Conservation (phyloP, 2,329 filamentous ascomycete genomes). For the Phialophora macrospora region DNA sequence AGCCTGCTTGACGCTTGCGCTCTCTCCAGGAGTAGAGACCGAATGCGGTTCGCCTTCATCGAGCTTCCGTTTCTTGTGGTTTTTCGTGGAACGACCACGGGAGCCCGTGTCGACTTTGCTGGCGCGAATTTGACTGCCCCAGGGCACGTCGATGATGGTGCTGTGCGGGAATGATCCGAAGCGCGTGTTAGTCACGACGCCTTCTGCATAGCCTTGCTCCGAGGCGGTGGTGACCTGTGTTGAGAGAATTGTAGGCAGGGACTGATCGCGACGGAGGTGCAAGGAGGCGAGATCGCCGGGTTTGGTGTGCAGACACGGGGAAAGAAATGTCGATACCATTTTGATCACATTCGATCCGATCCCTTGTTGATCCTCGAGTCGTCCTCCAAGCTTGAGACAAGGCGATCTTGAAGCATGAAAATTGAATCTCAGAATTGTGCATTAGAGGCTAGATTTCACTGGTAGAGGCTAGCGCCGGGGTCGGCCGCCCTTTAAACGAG, state of each 20-base stretch:
- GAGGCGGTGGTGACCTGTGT: conserved; percentile 59
- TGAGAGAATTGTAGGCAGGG: conserved; percentile 74
- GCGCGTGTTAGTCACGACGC: conserved; percentile 83
- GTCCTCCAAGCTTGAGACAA: background rate
- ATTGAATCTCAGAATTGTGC: conserved; percentile 2
- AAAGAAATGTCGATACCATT: conserved; percentile 66
- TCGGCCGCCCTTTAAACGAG: background rate
- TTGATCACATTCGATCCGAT: background rate
- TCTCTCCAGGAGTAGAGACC: conserved; percentile 23
- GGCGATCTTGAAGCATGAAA: background rate
- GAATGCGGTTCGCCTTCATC: conserved; percentile 41
- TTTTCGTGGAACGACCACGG: conserved; percentile 70
- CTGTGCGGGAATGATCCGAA: conserved; percentile 90
- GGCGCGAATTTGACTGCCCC: conserved; percentile 90
- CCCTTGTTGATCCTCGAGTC: background rate
- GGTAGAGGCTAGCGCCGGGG: background rate
- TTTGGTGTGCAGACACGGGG: conserved; percentile 66
- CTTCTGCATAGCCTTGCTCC: conserved; percentile 74
- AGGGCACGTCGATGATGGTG: conserved; percentile 76
- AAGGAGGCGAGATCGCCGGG: conserved; percentile 76
- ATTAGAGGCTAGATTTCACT: background rate
- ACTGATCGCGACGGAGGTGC: conserved; percentile 84
- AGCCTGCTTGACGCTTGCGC: conserved; percentile 40
- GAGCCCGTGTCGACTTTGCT: conserved; percentile 90
- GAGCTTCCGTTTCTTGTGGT: conserved; percentile 54